Evolutionary conservation across 2,329 filamentous ascomycete species (phyloP), one percentile per base, ranked within the genome.

Genomic region (Aspergillus uvarum): DNA sequence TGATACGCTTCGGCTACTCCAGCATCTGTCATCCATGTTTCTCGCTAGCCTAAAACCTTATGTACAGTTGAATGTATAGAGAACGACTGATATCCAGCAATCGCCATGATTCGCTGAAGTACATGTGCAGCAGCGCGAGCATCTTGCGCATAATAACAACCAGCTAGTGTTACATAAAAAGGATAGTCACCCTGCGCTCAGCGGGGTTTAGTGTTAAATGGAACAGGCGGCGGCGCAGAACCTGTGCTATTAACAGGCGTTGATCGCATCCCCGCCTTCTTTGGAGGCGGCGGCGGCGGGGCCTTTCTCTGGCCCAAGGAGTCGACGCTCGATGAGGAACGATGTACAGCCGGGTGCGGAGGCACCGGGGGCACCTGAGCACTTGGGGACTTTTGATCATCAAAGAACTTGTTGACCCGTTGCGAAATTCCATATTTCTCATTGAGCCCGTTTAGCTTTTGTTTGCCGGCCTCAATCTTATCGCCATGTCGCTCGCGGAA

Each of bases 401-500:
- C 77, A 4, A 80, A 72, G 60, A 77, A 77, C n/a, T 74, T 77
- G 63, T 82, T 82, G 52, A 84, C 73, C 31, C 77, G 79, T 16
- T 80, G 76, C 5, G 77, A 72, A 54, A 87, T 86, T 21, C 66
- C 60, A 48, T 65, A 66, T 55, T 67, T 64, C 63, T 69, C 57
- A 52, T 67, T 68, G 21, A 69, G 64, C 1, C 76, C 79, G 61
- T 82, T 84, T 4, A 87, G 84, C 21, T 80, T 81, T 68, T 81
- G 79, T 67, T 83, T 80, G 0, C 87, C 88, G 1, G 85, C 77
- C 1, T 84, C 82, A 3, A 90, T 83, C 69, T 91, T 85, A n/a
- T 88, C 88, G 3, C 87, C 85, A 67, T 91, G 88, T 29, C 87
- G 79, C 70, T 90, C 85, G 14, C 87, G 86, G 72, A 92, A 90